Evolutionary conservation across 495 filamentous ascomycete species (phyloP), one percentile per base, ranked within the genome.

Genomic region (Aspergillus cavernicola): DNA sequence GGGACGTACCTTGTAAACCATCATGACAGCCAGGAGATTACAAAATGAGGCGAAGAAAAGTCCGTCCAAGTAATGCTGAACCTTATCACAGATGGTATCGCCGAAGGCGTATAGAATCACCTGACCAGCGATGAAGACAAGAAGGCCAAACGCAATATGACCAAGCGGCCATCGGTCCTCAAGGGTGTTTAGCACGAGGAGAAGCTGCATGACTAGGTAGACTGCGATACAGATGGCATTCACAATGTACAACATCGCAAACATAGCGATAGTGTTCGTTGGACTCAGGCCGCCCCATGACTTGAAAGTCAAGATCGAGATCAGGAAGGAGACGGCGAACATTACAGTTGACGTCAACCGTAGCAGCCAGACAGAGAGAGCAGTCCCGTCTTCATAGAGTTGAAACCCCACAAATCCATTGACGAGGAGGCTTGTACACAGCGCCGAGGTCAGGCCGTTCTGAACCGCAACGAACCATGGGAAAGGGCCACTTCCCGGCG

Each of bases 351-450:
- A 93, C 52, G 78, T 83, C 10, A 88, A 61, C 26, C 95, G 85
- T 44, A 99, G 77, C 51, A 96, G 82, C 93, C 92, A 99, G 24
- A 99, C 84, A 0, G 92, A 97, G 31, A 97, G 78, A 7, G 85
- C 85, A 2, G 93, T 99, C n/a, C 93, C 93, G 66, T 99, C 93
- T 69, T 99, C 93, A 68, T 97, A 99, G 5, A 99, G 80, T 71
- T 97, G 95, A 73, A 97, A 99, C 31, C 93, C 93, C 35, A 99
- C 92, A 66, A 99, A 99, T 24, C 95, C 93, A 67, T 97, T 97
- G 77, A 99, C 88, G 50, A 97, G 73, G 35, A 99, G 77, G 69
- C 87, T 95, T 9, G 88, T 92, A 66, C 90, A 88, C 16, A 93
- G 75, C 10, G 93, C 90, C 15, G 90, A 96, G n/a, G 84, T 75